Percentiles rank a stretch among this genome's conserved stretches.
These are phyloP conservation scores for Fusarium foetens DNA, from an alignment of 2,329 filamentous ascomycete genomes.

Conservation along the genomic window DNA sequence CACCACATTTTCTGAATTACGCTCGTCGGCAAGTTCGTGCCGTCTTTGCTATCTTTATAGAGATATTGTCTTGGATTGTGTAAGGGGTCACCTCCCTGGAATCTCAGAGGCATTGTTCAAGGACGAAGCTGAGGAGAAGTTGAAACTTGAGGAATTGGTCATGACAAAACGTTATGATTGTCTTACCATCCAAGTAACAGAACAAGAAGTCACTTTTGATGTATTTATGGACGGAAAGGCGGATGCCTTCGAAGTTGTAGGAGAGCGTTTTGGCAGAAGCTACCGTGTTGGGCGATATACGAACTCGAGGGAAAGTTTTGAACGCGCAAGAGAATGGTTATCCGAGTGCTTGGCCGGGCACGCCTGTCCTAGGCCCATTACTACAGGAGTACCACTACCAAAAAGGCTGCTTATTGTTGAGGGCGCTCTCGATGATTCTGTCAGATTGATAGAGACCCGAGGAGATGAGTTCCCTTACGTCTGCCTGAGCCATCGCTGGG, in stretches of 20 bases:
- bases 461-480: background rate
- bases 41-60: background rate
- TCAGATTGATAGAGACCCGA: background rate
- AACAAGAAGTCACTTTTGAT: background rate
- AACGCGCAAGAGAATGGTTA: background rate
- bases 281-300: background rate
- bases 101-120: background rate
- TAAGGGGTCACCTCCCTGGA: background rate
- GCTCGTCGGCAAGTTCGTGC: background rate
- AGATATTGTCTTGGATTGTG: background rate
- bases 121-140: background rate
- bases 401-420: background rate
- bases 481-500: background rate
- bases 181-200: background rate
- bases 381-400: background rate
- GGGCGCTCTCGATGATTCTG: background rate
- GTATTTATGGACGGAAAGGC: background rate
- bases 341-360: background rate
- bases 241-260: background rate
- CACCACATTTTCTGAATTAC: background rate
- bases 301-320: background rate
- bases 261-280: background rate
- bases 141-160: background rate
- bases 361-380: background rate
- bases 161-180: background rate